phyloP scores from a whole-genome alignment of 257 asterid genomes.

The Solanum gandarillasii region DNA sequence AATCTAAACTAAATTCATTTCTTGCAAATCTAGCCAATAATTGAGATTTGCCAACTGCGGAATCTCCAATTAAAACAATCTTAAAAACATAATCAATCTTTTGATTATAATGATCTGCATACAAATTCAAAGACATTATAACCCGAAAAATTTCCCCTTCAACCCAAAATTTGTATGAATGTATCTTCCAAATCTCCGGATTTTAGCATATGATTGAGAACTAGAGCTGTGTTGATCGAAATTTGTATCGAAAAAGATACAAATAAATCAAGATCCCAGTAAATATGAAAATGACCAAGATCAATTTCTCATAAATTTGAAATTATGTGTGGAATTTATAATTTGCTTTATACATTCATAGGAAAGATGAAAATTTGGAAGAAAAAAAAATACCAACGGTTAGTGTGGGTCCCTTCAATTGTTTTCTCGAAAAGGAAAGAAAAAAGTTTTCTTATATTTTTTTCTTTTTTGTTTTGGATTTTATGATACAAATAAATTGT shows the following conservation, averaged over 20 bases:
- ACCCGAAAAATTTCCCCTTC: neutral
- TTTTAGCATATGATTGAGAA: neutral
- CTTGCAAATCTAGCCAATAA: conserved; percentile 77
- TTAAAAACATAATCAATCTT: conserved; percentile 84
- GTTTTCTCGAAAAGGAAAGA: too few relatives aligned
- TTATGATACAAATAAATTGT: too few relatives aligned
- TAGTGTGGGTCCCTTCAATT: too few relatives aligned
- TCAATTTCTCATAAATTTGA: neutral
- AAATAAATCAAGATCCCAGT: neutral
- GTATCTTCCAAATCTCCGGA: neutral
- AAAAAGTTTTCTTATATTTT: too few relatives aligned
- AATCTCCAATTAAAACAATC: conserved; percentile 77
- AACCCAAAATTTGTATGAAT: neutral
- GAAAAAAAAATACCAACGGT: neutral
- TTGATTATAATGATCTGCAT: conserved; percentile 59
- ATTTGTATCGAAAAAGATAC: neutral
- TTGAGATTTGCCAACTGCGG: conserved; percentile 87
- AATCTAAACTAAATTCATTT: conserved; percentile 72
- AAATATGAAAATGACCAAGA: neutral
- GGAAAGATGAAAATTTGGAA: neutral
- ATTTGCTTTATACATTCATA: neutral
- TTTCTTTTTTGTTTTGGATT: too few relatives aligned
- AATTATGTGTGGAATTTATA: neutral
- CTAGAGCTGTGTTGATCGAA: neutral
- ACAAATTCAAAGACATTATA: conserved; percentile 57